Base-by-base conservation (phyloP, 495 filamentous ascomycete species). In the Aspergillus wentii region DNA sequence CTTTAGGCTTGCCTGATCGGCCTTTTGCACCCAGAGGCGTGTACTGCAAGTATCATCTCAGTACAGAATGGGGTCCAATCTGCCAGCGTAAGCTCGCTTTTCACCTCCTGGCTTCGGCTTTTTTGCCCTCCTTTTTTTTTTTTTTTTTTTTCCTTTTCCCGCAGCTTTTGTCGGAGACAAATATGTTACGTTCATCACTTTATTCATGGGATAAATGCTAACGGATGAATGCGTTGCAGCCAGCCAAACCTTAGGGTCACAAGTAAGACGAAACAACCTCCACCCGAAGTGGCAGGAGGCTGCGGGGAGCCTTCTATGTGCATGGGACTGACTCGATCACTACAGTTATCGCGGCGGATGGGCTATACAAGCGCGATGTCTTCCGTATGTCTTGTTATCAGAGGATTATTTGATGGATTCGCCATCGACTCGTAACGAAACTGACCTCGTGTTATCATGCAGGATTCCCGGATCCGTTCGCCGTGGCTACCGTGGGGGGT, bases 381-480 rank as follows among this genome's bases (percentile, higher is more conserved):
- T 95, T 99, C 67, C 78, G 92, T 97, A 64, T 46, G 52, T 56
- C 26, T 29, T 9, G 10, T 29, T 29, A 9, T n/a, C 36, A 32
- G 50, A n/a, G n/a, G n/a, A n/a, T n/a, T n/a, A n/a, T n/a, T n/a
- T n/a, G n/a, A n/a, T n/a, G n/a, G n/a, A n/a, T n/a, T n/a, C n/a
- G n/a, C n/a, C n/a, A n/a, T n/a, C n/a, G n/a, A 40, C 41, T 39
- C 38, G 35, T 13, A 18, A 40, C 54, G 51, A 40, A 49, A 44
- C 17, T 29, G 40, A 49, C 49, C 49, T 49, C 38, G 20, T 30
- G 30, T 17, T 43, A 45, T 20, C 32, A 23, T 37, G 17, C 57
- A 98, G 92, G 89, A 51, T 92, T 96, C 46, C 92, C 92, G 31
- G 92, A 98, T 63, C 92, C 94, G 17, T 98, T 98, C 60, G 91